Percentiles rank a stretch among this genome's conserved stretches.
Evolutionary conservation across 768 basidiomycete genomes (phyloP).

Genomic region (Panellus pusillus): DNA sequence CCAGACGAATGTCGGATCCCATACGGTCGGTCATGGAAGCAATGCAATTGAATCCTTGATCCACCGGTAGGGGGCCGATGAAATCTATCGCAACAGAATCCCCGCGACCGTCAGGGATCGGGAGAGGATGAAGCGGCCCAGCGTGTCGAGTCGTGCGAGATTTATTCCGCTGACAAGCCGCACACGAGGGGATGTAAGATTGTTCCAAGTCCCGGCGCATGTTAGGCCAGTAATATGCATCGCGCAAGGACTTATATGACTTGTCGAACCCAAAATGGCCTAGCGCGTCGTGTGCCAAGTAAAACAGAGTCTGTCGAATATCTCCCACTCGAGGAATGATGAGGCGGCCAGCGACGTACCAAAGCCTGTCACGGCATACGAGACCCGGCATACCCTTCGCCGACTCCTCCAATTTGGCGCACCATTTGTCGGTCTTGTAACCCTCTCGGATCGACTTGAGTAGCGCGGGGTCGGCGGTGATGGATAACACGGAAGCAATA

Average conservation of each 20-base stretch:
- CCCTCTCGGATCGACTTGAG: not conserved
- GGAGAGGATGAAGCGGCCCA: slow-evolving; percentile 26
- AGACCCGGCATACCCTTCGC: not conserved
- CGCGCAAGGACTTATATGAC: slow-evolving; percentile 6
- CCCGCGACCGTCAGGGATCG: slow-evolving; percentile 18
- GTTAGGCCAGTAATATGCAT: slow-evolving; percentile 16
- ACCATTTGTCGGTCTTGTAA: slow-evolving; percentile 12
- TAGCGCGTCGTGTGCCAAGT: slow-evolving; percentile 17
- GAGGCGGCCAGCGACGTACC: slow-evolving; percentile 10
- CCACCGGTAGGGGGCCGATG: slow-evolving; percentile 21
- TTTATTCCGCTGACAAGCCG: slow-evolving; percentile 34
- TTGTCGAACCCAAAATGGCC: slow-evolving; percentile 25
- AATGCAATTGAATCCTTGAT: slow-evolving; percentile 23
- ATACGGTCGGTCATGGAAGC: slow-evolving; percentile 10
- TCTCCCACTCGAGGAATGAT: slow-evolving; percentile 8
- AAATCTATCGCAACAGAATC: slow-evolving; percentile 15
- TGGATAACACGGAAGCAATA: not conserved
- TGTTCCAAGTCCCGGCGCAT: slow-evolving; percentile 9
- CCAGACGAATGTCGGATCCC: slow-evolving; percentile 9
- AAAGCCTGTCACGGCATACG: not conserved
- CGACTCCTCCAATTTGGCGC: slow-evolving; percentile 13
- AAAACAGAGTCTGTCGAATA: slow-evolving; percentile 13
- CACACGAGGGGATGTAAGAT: slow-evolving; percentile 23
- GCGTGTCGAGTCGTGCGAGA: not conserved
- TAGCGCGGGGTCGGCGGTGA: not conserved